Evolutionary conservation across 306 rosid genomes (phyloP), one percentile per base, ranked within the genome.

Genomic region (Pyrus betulifolia): DNA sequence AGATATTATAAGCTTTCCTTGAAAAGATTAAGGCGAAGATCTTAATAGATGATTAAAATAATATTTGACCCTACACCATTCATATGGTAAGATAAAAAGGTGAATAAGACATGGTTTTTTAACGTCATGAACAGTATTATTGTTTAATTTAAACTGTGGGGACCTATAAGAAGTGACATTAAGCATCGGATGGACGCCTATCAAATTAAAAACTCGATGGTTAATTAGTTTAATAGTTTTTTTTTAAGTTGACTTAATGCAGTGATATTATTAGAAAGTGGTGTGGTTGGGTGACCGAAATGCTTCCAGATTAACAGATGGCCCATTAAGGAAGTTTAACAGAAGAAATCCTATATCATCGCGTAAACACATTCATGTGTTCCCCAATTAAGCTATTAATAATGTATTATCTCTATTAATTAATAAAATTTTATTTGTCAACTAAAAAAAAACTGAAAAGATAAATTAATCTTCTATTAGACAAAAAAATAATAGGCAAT

Each of bases 61-160:
- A 77, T 45, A 82, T 86, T 84, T 87, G 89, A 87, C 96, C 85
- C 52, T 21, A n/a, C 25, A 71, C 22, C 25, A 4, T 46, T 61
- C 42, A 54, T 49, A 75, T 70, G 33, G 46, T 81, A 18, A 15
- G 38, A 31, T 28, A 31, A 23, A 74, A 73, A 42, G 61, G 67
- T 77, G 84, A 76, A 84, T 74, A 76, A 69, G 78, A 84, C 82
- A 66, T 21, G 1, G 78, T 74, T 45, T 72, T 28, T 11, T 0
- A 35, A 33, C 23, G 52, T 0, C 66, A 35, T n/a, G 52, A 55
- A 33, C 51, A 54, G n/a, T 13, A 45, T 80, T 69, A 72, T 59
- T 30, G 2, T 61, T 61, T 6, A 27, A 61, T 58, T 23, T 54
- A 49, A 49, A 49, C 3, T 4, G 40, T 58, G 64, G 82, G 63